Percentiles rank a stretch among this genome's conserved stretches.
These are phyloP conservation scores for Myxozyma nipponensis DNA, from an alignment of 805 yeast species.

Conservation along the genomic window DNA sequence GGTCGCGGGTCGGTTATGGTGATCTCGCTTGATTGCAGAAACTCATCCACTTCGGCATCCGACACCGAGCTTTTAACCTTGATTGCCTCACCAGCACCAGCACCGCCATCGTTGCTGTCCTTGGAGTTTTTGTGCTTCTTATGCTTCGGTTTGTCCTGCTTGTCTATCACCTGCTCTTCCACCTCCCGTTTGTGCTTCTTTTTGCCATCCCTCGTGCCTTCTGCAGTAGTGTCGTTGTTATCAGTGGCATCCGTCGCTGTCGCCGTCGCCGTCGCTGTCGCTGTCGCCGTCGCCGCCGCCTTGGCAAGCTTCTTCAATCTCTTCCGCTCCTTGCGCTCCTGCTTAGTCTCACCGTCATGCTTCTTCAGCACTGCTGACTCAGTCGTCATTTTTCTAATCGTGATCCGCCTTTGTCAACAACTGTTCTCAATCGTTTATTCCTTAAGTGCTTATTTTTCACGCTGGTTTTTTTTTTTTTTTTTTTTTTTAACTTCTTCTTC, in stretches of 20 bases:
- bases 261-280: not conserved
- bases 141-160: slow-evolving; percentile 29
- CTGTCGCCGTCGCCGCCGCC: slow-evolving; percentile 30
- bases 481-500: too few species aligned
- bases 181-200: slow-evolving; percentile 33
- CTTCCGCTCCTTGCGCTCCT: slow-evolving; percentile 33
- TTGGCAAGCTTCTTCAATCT: slow-evolving; percentile 35
- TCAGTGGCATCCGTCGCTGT: too few species aligned
- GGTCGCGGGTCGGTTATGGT: slow-evolving; percentile 65
- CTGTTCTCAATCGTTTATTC: too few species aligned
- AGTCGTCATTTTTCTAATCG: not conserved
- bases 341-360: slow-evolving; percentile 32
- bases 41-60: slow-evolving; percentile 56
- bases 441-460: too few species aligned
- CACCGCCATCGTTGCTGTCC: slow-evolving; percentile 42
- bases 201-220: slow-evolving; percentile 28
- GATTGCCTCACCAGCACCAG: slow-evolving; percentile 36
- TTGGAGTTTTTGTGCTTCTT: slow-evolving; percentile 37
- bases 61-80: slow-evolving; percentile 39
- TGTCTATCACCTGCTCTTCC: slow-evolving; percentile 34
- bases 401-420: too few species aligned
- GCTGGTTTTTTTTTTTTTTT: too few species aligned
- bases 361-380: slow-evolving; percentile 13
- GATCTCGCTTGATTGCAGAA: slow-evolving; percentile 68
- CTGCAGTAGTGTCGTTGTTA: not conserved